Base-by-base conservation (phyloP, 108 stramenopile genomes). In the Nitzschia sp. region DNA sequence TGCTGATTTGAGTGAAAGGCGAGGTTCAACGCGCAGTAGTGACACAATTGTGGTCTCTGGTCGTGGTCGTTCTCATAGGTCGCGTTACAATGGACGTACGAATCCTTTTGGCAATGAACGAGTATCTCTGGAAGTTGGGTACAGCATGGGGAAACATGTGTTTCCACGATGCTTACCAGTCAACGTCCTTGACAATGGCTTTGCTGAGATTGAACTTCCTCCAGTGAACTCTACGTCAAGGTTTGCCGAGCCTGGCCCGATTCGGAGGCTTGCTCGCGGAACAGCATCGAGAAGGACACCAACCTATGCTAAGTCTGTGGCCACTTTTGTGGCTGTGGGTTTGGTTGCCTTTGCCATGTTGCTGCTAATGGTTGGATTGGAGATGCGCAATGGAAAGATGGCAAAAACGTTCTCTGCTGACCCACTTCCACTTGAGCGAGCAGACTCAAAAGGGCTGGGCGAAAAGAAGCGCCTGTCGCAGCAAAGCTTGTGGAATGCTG, bases 111-210 rank as follows among this genome's bases (percentile, higher is more conserved):
- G 43, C 43, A 75, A 10, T 53, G 54, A 68, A 29, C 51, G 25
- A 38, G 56, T 78, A 44, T 73, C 75, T 53, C 80, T 83, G 59
- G 65, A 72, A 41, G 63, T 83, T 53, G 84, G 84, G 46, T 85
- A 78, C 53, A 59, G 59, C 25, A 80, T 83, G 84, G 57, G 65
- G 57, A 24, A 53, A 10, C 51, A n/a, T 20, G 25, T 25, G 6
- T 26, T 76, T 12, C 9, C 63, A 0, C 51, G 21, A 21, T 64
- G 65, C 52, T 17, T 21, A 38, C 62, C 67, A 38, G 53, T 53
- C 0, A 53, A 50, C 34, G 10, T 17, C 51, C n/a, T 57, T 38
- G 24, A 34, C 48, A 44, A 20, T 1, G 58, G 53, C 34, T 58
- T 24, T 34, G 20, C 48, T 41, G 37, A 37, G 6, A 15, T 67